Evolutionary conservation across 2,329 filamentous ascomycete genomes (phyloP).

Genomic region (Aspergillus alliaceus): DNA sequence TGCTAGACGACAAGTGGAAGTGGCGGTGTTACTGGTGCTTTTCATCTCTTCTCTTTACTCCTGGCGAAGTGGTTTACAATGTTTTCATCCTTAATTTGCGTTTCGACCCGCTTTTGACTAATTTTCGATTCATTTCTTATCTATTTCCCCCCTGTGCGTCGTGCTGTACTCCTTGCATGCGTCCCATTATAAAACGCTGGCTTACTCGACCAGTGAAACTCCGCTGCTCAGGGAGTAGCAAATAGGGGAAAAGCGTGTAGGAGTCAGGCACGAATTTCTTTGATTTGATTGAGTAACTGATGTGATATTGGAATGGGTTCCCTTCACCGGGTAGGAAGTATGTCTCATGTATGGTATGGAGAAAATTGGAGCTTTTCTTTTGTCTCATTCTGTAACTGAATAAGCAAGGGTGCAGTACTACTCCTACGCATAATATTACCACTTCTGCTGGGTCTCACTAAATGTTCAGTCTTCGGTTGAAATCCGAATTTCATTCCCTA

Average conservation of each 20-base stretch:
- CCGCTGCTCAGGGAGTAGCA: slow-evolving; percentile 12
- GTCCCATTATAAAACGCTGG: slow-evolving; percentile 10
- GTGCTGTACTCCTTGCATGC: slow-evolving; percentile 12
- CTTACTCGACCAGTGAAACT: slow-evolving; percentile 15
- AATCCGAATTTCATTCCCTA: not conserved
- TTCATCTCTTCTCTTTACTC: slow-evolving; percentile 18
- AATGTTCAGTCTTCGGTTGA: not conserved
- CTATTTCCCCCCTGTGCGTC: slow-evolving; percentile 19
- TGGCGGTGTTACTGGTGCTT: slow-evolving; percentile 41
- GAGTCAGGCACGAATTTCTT: slow-evolving; percentile 1
- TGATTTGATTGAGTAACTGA: slow-evolving; percentile 16
- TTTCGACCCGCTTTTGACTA: slow-evolving; percentile 22
- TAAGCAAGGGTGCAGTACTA: not conserved
- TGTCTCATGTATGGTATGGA: slow-evolving; percentile 28
- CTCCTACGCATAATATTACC: not conserved
- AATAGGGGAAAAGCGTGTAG: slow-evolving; percentile 1
- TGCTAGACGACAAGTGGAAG: slow-evolving; percentile 37
- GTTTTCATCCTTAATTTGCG: slow-evolving; percentile 25
- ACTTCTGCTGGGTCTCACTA: not conserved
- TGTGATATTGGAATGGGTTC: slow-evolving; percentile 19
- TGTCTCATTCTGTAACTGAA: not conserved
- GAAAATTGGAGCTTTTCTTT: slow-evolving; percentile 23
- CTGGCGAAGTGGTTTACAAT: slow-evolving; percentile 34
- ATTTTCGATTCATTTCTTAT: slow-evolving; percentile 13
- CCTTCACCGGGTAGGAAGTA: slow-evolving; percentile 18